Percentiles rank a stretch among this genome's conserved stretches.
Conservation (phyloP, 2,329 filamentous ascomycete genomes). For the Metarhizium rileyi region DNA sequence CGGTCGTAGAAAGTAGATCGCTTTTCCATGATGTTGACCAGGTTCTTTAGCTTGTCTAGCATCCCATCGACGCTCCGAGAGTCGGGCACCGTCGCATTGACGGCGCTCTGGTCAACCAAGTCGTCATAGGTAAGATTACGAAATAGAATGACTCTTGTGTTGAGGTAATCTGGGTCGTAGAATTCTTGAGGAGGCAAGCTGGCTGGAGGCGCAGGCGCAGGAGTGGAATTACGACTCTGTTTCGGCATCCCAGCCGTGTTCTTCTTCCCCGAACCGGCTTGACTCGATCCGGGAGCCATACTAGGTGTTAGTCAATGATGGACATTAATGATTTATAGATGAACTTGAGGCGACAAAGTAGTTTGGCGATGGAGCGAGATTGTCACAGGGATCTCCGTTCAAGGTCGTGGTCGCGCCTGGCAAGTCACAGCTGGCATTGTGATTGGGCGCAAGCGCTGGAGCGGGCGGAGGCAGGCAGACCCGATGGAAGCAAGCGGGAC, state of each 20-base stretch:
- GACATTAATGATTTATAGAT: slow-evolving; percentile 3
- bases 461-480: neutral
- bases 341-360: slow-evolving; percentile 5
- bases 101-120: slow-evolving; percentile 52
- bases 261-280: slow-evolving; percentile 59
- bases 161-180: slow-evolving; percentile 55
- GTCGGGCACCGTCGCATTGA: slow-evolving; percentile 49
- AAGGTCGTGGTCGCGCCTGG: slow-evolving; percentile 1
- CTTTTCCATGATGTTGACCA: slow-evolving; percentile 58
- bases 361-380: slow-evolving; percentile 2
- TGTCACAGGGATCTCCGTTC: neutral
- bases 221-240: slow-evolving; percentile 72
- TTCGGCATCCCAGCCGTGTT: slow-evolving; percentile 49
- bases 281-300: slow-evolving; percentile 50
- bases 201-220: slow-evolving; percentile 36
- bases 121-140: slow-evolving; percentile 58
- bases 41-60: slow-evolving; percentile 51
- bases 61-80: slow-evolving; percentile 55
- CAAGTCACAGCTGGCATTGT: neutral
- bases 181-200: slow-evolving; percentile 45
- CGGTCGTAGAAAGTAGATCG: slow-evolving; percentile 60
- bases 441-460: neutral
- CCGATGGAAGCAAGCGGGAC: neutral
- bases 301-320: slow-evolving; percentile 3
- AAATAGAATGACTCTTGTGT: slow-evolving; percentile 49